Conservation (phyloP, 2,329 filamentous ascomycete genomes). For the Cercospora janseana region DNA sequence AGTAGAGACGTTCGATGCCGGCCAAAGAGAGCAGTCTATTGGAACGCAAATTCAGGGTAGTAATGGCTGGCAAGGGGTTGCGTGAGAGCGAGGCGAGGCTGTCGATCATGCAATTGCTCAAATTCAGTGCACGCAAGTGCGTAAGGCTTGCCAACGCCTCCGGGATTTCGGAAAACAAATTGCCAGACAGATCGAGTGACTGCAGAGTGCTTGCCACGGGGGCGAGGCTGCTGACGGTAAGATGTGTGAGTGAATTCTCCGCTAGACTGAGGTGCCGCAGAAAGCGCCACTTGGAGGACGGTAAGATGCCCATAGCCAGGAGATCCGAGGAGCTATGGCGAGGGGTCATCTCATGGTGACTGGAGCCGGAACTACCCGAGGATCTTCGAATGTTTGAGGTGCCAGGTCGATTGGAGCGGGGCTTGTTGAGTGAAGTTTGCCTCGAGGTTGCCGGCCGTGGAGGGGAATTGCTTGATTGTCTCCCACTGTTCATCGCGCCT, state of each 20-base stretch:
- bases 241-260: constrained; percentile 83
- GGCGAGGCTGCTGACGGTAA: constrained; percentile 70
- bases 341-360: constrained; percentile 55
- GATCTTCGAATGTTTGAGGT: constrained; percentile 76
- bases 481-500: constrained; percentile 45
- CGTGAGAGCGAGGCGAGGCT: constrained; percentile 82
- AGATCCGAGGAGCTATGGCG: constrained; percentile 75
- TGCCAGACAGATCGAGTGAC: constrained; percentile 87
- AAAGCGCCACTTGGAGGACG: constrained; percentile 90
- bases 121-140: constrained; percentile 83
- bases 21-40: constrained; percentile 86
- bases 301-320: constrained; percentile 67
- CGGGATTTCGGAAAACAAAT: constrained; percentile 90
- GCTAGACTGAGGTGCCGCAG: constrained; percentile 86
- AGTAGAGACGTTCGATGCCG: constrained; percentile 83
- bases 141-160: constrained; percentile 84
- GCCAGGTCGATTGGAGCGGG: constrained; percentile 57
- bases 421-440: constrained; percentile 62
- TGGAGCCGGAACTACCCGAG: constrained; percentile 90
- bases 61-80: constrained; percentile 88
- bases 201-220: constrained; percentile 85
- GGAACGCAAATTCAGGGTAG: constrained; percentile 82
- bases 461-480: constrained; percentile 77
- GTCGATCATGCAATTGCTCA: constrained; percentile 97
- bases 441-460: constrained; percentile 72